These are phyloP conservation scores for Eutrema heterophyllum DNA, from an alignment of 345 rosid genomes.

Conservation along the genomic window DNA sequence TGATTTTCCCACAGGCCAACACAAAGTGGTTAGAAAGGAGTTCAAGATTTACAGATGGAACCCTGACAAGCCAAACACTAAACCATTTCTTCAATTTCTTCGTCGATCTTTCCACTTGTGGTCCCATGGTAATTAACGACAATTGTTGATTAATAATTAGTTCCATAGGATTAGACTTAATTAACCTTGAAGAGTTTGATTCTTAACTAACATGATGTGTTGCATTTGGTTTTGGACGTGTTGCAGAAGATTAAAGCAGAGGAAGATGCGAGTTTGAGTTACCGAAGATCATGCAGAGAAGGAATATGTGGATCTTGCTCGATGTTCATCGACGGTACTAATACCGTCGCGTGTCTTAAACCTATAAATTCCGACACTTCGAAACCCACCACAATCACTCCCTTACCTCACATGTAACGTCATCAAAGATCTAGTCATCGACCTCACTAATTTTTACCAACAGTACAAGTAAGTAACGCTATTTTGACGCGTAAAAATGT, in stretches of 20 bases:
- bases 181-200: neutral
- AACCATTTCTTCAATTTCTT: slow-evolving; percentile 55
- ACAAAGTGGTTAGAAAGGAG: slow-evolving; percentile 38
- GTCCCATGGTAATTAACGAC: slow-evolving; percentile 41
- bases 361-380: slow-evolving; percentile 46
- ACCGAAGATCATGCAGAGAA: slow-evolving; percentile 66
- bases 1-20: slow-evolving; percentile 9
- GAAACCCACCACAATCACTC: slow-evolving; percentile 49
- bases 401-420: slow-evolving; percentile 65
- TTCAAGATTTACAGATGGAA: slow-evolving; percentile 63
- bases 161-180: neutral
- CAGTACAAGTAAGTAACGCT: slow-evolving; percentile 45
- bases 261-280: slow-evolving; percentile 52
- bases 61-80: slow-evolving; percentile 46
- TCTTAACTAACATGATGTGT: neutral
- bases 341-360: slow-evolving; percentile 65
- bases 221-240: slow-evolving; percentile 54
- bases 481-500: neutral
- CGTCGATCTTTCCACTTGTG: slow-evolving; percentile 52
- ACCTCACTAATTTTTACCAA: slow-evolving; percentile 64
- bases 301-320: slow-evolving; percentile 77
- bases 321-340: slow-evolving; percentile 64
- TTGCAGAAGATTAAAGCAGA: slow-evolving; percentile 68
- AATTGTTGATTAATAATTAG: neutral
- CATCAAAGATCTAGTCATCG: slow-evolving; percentile 57